Percentiles rank a stretch among this genome's conserved stretches.
Conservation (phyloP, 495 filamentous ascomycete species). For the Penicillium antarcticum region DNA sequence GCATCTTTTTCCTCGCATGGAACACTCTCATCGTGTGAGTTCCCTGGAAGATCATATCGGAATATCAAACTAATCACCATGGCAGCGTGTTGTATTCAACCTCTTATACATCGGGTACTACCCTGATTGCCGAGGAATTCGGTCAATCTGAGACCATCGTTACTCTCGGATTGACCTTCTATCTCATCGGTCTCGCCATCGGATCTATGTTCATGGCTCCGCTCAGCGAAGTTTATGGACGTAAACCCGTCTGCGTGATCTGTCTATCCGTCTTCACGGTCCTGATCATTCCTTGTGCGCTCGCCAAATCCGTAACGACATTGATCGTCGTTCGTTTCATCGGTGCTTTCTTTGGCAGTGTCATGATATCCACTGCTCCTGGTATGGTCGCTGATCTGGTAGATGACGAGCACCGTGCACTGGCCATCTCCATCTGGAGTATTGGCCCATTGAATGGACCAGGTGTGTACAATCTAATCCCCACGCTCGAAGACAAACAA, state of each 20-base stretch:
- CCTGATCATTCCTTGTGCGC: constrained; percentile 67
- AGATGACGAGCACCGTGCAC: constrained; percentile 62
- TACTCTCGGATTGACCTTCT: constrained; percentile 77
- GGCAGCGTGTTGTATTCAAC: constrained; percentile 77
- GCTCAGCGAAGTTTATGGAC: constrained; percentile 73
- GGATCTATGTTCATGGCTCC: constrained; percentile 75
- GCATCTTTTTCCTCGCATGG: constrained; percentile 64
- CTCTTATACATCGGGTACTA: constrained; percentile 68
- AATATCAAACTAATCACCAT: background rate
- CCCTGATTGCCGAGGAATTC: constrained; percentile 67
- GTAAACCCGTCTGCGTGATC: constrained; percentile 67
- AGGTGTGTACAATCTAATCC: constrained; percentile 18
- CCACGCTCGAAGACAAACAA: too few relatives aligned
- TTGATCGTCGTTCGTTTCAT: constrained; percentile 72
- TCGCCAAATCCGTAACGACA: constrained; percentile 60
- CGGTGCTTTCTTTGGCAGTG: constrained; percentile 72
- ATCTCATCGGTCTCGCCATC: constrained; percentile 60
- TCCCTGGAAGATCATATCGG: too few relatives aligned
- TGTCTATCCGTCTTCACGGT: constrained; percentile 61
- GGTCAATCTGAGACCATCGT: constrained; percentile 53
- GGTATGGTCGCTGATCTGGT: constrained; percentile 82
- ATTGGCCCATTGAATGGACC: constrained; percentile 80
- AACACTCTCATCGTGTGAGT: constrained; percentile 65
- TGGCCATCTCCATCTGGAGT: constrained; percentile 71
- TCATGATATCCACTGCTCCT: constrained; percentile 77